phyloP scores from a whole-genome alignment of 345 rosid genomes.

The Eucalyptus polyanthemos region DNA sequence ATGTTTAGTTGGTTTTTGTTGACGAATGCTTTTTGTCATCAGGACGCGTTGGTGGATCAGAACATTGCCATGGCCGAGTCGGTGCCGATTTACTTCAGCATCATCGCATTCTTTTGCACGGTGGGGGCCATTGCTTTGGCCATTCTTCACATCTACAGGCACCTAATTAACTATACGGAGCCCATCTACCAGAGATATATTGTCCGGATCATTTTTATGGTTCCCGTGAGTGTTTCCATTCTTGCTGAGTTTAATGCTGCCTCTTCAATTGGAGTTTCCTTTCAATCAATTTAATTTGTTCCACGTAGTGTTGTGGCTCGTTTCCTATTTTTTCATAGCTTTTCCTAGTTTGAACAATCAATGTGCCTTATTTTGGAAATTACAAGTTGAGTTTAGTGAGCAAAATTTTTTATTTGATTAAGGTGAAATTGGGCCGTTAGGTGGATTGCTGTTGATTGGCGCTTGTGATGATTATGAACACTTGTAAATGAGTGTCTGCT shows the following conservation, averaged over 20 bases:
- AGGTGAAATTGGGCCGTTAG: background rate
- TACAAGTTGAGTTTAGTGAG: background rate
- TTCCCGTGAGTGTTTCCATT: conserved; percentile 49
- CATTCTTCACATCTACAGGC: conserved; percentile 69
- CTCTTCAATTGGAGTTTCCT: background rate
- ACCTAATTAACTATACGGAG: conserved; percentile 80
- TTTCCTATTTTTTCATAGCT: background rate
- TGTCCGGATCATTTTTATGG: conserved; percentile 95
- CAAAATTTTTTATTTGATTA: background rate
- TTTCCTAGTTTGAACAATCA: background rate
- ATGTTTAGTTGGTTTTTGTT: background rate
- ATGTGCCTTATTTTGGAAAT: background rate
- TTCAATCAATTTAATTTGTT: background rate
- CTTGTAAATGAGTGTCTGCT: background rate
- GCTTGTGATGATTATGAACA: background rate
- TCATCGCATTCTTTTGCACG: conserved; percentile 64
- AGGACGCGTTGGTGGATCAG: background rate
- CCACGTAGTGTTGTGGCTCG: background rate
- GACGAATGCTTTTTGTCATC: background rate
- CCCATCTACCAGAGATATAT: conserved; percentile 94
- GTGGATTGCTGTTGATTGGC: background rate
- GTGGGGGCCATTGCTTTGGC: conserved; percentile 66
- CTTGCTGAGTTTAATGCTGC: background rate
- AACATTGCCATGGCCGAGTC: conserved; percentile 38
- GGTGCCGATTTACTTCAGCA: conserved; percentile 30